Evolutionary conservation across 352 stramenopile species (phyloP).

Genomic region (Globisporangium cederbergense): DNA sequence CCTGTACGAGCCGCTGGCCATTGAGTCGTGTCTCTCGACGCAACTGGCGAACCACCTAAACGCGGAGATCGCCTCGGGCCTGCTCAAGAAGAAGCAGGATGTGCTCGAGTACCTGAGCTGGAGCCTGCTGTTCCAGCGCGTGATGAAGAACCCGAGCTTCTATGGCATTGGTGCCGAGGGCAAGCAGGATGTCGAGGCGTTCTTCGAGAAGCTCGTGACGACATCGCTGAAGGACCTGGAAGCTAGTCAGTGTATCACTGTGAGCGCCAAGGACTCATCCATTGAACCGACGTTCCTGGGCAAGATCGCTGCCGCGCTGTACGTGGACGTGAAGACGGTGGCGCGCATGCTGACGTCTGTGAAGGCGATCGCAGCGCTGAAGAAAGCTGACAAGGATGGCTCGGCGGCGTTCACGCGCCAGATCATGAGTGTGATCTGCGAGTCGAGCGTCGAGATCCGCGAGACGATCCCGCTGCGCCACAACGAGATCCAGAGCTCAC

Average conservation of each 20-base stretch:
- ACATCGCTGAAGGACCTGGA: slow-evolving; percentile 80
- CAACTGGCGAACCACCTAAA: slow-evolving; percentile 95
- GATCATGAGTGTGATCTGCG: slow-evolving; percentile 55
- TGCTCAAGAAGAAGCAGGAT: slow-evolving; percentile 86
- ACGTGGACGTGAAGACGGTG: slow-evolving; percentile 92
- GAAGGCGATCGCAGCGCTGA: slow-evolving; percentile 15
- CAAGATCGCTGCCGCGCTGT: slow-evolving; percentile 94
- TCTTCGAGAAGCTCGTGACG: slow-evolving; percentile 84
- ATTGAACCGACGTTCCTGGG: slow-evolving; percentile 88
- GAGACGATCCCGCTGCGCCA: slow-evolving; percentile 95
- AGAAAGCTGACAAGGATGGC: slow-evolving; percentile 15
- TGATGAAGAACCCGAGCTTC: slow-evolving; percentile 95
- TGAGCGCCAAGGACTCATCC: slow-evolving; percentile 33
- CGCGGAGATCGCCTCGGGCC: slow-evolving; percentile 93
- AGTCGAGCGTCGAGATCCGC: slow-evolving; percentile 90
- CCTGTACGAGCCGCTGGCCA: slow-evolving; percentile 96
- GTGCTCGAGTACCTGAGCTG: slow-evolving; percentile 95
- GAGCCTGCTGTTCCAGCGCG: slow-evolving; percentile 96
- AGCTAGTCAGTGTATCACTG: slow-evolving; percentile 80
- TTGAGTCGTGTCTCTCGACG: slow-evolving; percentile 94
- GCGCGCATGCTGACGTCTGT: slow-evolving; percentile 60
- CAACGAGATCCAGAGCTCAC: slow-evolving; percentile 93
- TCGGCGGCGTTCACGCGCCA: slow-evolving; percentile 22
- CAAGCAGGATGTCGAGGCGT: slow-evolving; percentile 39
- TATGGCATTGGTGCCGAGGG: slow-evolving; percentile 86